These are phyloP conservation scores for Backusella westeae DNA, from an alignment of 192 early-diverging fungal genomes.

Conservation along the genomic window DNA sequence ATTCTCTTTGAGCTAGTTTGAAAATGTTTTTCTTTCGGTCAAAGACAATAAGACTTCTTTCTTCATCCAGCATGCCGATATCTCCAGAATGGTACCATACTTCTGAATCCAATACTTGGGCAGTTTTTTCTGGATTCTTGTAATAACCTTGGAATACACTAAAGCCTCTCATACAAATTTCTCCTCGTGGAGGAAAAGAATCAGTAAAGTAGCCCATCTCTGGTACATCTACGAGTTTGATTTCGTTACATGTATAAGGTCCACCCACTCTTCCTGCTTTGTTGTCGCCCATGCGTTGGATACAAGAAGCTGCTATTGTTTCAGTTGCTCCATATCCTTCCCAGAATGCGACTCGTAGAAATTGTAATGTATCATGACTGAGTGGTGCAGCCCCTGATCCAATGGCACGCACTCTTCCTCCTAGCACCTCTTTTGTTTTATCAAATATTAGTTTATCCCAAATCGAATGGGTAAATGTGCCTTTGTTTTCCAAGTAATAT, in stretches of 20 bases:
- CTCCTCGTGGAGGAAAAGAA: conserved; percentile 84
- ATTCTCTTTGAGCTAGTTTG: conserved; percentile 58
- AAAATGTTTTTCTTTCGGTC: conserved; percentile 85
- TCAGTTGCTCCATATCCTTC: conserved; percentile 94
- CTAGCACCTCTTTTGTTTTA: conserved; percentile 67
- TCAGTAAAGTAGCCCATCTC: conserved; percentile 82
- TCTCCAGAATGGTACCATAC: conserved; percentile 89
- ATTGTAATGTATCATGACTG: conserved; percentile 71
- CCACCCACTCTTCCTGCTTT: conserved; percentile 76
- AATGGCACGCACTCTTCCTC: conserved; percentile 75
- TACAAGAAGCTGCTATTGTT: conserved; percentile 52
- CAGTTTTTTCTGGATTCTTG: conserved; percentile 72
- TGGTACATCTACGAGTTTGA: conserved; percentile 89
- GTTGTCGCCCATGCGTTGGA: conserved; percentile 58
- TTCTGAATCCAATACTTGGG: conserved; percentile 69
- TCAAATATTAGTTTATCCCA: conserved; percentile 90
- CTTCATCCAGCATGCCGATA: conserved; percentile 67
- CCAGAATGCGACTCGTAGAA: conserved; percentile 78
- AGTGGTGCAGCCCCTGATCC: conserved; percentile 87
- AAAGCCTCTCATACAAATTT: conserved; percentile 81
- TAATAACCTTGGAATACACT: conserved; percentile 77
- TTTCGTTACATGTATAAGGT: conserved; percentile 65
- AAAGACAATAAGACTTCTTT: conserved; percentile 73
- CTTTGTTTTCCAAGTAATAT: conserved; percentile 58
- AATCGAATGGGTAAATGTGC: conserved; percentile 67